Conservation (phyloP, 2,329 filamentous ascomycete species). For the Aspergillus brunneoviolaceus region DNA sequence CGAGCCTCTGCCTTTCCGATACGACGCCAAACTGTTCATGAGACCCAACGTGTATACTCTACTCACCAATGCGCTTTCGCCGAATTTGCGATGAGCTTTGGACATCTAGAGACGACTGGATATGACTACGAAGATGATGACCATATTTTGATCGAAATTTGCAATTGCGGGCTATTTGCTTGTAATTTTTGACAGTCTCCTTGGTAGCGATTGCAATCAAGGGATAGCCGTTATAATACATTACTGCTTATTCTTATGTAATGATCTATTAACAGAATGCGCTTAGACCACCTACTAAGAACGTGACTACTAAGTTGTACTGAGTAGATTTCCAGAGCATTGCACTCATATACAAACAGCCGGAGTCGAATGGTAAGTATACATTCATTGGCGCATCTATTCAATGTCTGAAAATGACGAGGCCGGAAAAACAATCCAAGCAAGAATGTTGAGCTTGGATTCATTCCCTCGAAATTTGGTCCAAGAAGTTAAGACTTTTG, state of each 20-base stretch:
- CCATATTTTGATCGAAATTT: neutral
- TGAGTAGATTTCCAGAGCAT: neutral
- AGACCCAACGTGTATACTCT: neutral
- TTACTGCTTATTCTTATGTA: neutral
- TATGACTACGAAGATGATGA: neutral
- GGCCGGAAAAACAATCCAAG: neutral
- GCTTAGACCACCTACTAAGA: neutral
- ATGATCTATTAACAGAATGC: neutral
- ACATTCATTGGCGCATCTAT: neutral
- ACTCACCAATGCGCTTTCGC: neutral
- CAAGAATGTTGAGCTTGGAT: neutral
- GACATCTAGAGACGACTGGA: neutral
- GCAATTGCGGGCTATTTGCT: neutral
- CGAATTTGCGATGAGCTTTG: neutral
- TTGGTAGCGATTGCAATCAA: neutral
- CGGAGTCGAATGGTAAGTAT: neutral
- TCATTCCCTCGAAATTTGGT: neutral
- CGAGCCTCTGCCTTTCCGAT: too few relatives aligned
- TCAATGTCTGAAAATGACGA: neutral
- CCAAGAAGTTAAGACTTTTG: conserved; percentile 25
- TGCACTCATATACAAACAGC: neutral
- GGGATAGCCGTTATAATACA: neutral
- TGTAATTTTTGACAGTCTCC: neutral
- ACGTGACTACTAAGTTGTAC: neutral
- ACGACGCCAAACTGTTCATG: neutral